Evolutionary conservation across 345 rosid genomes (phyloP).

Genomic region (Euphorbia peplus): DNA sequence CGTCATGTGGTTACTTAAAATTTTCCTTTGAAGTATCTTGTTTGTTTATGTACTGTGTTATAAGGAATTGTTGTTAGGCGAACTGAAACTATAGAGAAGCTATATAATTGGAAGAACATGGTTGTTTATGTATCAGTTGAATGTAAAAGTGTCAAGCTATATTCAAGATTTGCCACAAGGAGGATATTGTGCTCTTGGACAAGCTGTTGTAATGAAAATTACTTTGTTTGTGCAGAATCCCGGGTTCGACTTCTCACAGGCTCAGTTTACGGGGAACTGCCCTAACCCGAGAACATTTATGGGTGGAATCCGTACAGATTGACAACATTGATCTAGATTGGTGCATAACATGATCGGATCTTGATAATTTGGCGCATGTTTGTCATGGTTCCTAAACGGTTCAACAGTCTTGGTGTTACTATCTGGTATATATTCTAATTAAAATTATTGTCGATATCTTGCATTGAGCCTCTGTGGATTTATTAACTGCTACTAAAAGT

Average conservation of each 20-base stretch:
- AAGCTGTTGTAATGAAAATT: background rate
- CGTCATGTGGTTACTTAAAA: background rate
- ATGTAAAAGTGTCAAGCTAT: background rate
- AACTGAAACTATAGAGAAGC: background rate
- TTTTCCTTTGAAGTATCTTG: background rate
- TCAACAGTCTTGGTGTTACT: background rate
- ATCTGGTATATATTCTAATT: no score
- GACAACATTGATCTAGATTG: conserved; percentile 17
- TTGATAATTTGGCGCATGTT: conserved; percentile 1
- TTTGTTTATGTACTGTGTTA: background rate
- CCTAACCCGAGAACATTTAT: conserved; percentile 91
- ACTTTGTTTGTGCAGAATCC: conserved; percentile 66
- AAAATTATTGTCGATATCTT: no score
- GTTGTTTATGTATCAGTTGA: background rate
- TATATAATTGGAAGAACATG: background rate
- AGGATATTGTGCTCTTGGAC: background rate
- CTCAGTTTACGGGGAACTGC: conserved; percentile 77
- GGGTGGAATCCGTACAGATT: conserved; percentile 78
- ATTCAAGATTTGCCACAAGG: background rate
- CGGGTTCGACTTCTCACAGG: conserved; percentile 95
- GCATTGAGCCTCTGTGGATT: no score
- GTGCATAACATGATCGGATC: background rate
- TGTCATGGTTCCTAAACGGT: background rate
- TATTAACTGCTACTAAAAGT: no score
- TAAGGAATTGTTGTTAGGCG: background rate